These are phyloP conservation scores for Acer saccharum DNA, from an alignment of 345 rosid genomes.

Conservation along the genomic window DNA sequence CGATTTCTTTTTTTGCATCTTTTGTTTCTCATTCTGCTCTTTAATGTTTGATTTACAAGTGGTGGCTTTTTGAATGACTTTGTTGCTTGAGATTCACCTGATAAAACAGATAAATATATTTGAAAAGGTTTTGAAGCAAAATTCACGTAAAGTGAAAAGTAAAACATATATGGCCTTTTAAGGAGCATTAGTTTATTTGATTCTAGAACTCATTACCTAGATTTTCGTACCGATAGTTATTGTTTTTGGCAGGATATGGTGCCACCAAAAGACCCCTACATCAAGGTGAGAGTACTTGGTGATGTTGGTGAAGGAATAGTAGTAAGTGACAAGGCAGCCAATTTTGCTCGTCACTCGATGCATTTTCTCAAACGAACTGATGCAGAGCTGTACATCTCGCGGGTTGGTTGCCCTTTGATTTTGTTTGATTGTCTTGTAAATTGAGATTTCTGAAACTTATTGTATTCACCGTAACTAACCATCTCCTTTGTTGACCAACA, in stretches of 20 bases:
- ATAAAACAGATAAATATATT: not conserved
- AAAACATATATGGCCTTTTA: not conserved
- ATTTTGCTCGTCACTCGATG: constrained; percentile 82
- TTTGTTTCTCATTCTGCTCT: not conserved
- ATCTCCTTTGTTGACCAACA: constrained; percentile 34
- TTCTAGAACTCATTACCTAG: not conserved
- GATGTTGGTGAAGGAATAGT: constrained; percentile 79
- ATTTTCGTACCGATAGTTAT: constrained; percentile 7
- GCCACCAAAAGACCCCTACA: constrained; percentile 95
- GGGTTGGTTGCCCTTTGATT: constrained; percentile 52
- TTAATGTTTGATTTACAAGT: not conserved
- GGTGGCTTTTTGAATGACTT: not conserved
- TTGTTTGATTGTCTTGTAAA: not conserved
- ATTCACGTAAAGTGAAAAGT: not conserved
- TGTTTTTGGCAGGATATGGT: constrained; percentile 77
- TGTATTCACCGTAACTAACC: not conserved
- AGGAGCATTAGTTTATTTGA: not conserved
- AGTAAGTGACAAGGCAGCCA: constrained; percentile 72
- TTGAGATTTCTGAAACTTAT: not conserved
- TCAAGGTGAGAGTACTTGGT: constrained; percentile 81
- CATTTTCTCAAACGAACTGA: constrained; percentile 95
- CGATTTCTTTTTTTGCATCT: not conserved
- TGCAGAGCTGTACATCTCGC: constrained; percentile 81
- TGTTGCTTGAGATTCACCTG: not conserved
- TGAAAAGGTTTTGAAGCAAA: not conserved